Base-by-base conservation (phyloP, 495 filamentous ascomycete species). In the Emericellopsis terricola region DNA sequence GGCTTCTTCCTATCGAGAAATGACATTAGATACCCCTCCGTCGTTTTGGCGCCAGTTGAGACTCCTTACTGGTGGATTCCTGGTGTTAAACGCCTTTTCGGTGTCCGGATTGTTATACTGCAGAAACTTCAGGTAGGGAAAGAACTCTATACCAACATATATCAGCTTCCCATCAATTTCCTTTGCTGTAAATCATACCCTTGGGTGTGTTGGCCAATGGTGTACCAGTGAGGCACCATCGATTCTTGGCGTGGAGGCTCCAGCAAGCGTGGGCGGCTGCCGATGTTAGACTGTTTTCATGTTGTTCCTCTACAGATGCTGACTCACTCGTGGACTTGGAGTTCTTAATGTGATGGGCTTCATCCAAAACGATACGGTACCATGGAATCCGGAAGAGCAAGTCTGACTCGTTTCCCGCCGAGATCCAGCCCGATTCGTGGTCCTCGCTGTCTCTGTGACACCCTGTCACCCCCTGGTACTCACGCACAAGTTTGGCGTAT, bases 271-370 rank as follows among this genome's bases (percentile, higher is more conserved):
- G 49, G 0, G 63, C 67, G 3, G 65, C 68, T 27, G 50, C 45
- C 46, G 42, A 3, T 1, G 17, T 8, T 4, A 17, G 15, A n/a
- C 19, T 15, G 0, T 28, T 37, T 15, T 38, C n/a, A 27, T 18
- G 34, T 15, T 14, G 18, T 21, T 23, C n/a, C 0, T 15, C 2
- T 10, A 20, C 5, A 2, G 16, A 14, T 13, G 3, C 2, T n/a
- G 3, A 38, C 42, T 34, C 35, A 42, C 46, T 51, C 17, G 30
- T 33, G 20, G 33, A 42, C 0, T 44, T 31, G 15, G 56, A 48
- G 39, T 81, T 81, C 31, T 76, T 79, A 44, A 81, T 81, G 0
- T 44, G 41, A 35, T 78, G 73, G 0, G 62, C 69, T 42, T 78
- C 75, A 36, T 77, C 72, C 0, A 76, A 55, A 8, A 76, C 56